Evolutionary conservation across 129 eudicot species (phyloP).

Genomic region (Helianthus annuus): HanXRQr2.0-SUNRISE NC_035442.2:171104369-171104868

Average conservation of each 20-base stretch:
- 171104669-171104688: constrained; percentile 4
- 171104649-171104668: not conserved
- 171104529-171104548: constrained; percentile 21
- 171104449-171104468: constrained; percentile 17
- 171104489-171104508: constrained; percentile 14
- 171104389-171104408: constrained; percentile 41
- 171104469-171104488: constrained; percentile 11
- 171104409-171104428: constrained; percentile 30
- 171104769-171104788: not conserved
- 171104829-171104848: no score
- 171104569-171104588: constrained; percentile 10
- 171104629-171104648: constrained; percentile 16
- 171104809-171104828: not conserved
- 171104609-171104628: constrained; percentile 16
- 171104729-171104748: not conserved
- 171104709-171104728: not conserved
- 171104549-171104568: constrained; percentile 14
- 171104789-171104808: not conserved
- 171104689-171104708: not conserved
- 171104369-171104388: constrained; percentile 74
- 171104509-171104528: not conserved
- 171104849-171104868: no score
- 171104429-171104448: constrained; percentile 26
- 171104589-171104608: constrained; percentile 21
- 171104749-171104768: not conserved